Conservation (phyloP, 2,329 filamentous ascomycete species). For the Microsporum canis region DNA sequence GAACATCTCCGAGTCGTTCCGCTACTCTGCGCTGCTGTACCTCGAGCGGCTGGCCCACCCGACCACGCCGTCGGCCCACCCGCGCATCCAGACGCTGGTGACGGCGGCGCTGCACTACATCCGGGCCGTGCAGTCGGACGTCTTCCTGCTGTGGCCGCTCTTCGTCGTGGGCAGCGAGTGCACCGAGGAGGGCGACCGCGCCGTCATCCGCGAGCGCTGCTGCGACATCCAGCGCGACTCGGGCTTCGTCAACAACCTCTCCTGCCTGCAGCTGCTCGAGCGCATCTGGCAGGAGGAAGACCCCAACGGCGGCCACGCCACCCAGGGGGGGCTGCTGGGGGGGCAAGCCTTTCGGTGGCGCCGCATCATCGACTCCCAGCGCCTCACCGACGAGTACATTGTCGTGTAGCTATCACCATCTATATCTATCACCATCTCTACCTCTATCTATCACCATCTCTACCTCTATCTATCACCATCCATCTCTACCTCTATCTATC, state of each 20-base stretch:
- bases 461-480: neutral
- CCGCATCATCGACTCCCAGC: constrained; percentile 21
- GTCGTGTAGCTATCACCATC: constrained; percentile 23
- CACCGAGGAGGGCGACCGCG: constrained; percentile 66
- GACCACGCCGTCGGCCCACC: constrained; percentile 57
- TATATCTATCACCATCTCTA: constrained; percentile 3
- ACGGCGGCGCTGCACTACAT: constrained; percentile 75
- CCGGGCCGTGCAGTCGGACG: constrained; percentile 66
- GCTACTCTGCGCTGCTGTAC: constrained; percentile 78
- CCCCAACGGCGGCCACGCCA: neutral
- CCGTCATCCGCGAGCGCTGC: constrained; percentile 67
- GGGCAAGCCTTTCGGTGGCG: constrained; percentile 21
- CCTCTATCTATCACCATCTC: neutral
- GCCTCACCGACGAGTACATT: constrained; percentile 22
- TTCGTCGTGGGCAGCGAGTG: constrained; percentile 87
- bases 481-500: neutral
- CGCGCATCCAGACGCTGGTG: constrained; percentile 73
- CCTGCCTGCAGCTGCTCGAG: constrained; percentile 74
- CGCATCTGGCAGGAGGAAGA: constrained; percentile 56
- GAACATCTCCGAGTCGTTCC: constrained; percentile 81
- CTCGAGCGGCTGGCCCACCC: constrained; percentile 77
- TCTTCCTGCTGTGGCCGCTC: constrained; percentile 86
- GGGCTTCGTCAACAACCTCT: constrained; percentile 87
- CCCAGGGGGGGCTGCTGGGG: constrained; percentile 2
- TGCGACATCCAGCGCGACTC: constrained; percentile 77